Base-by-base conservation (phyloP, 768 basidiomycete species). In the Zangia roseola region DNA sequence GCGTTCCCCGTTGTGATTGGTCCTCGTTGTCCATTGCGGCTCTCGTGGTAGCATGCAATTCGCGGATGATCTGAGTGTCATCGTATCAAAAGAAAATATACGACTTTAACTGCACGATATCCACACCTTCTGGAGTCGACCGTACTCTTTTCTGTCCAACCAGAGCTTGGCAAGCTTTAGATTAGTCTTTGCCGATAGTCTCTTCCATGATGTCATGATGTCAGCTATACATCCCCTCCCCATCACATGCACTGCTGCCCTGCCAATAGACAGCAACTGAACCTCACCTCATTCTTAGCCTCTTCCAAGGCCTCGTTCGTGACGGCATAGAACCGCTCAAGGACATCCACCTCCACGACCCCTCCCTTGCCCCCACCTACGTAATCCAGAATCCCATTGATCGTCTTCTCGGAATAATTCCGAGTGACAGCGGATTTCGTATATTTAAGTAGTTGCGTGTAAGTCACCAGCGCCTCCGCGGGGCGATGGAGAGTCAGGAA, bases 311-410 rank as follows among this genome's bases (percentile, higher is more conserved):
- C 92, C 47, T 82, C 81, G 64, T 91, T 88, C 2, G 97, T 99
- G 1, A 79, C 90, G 60, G 95, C 89, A 69, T 99, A 99, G 74
- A 98, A 99, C 55, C 85, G 85, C 69, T 97, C 94, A 41, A 99
- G 75, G 9, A 94, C 81, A 50, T 89, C 88, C 10, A 97, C 88
- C 50, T 88, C 87, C 5, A 89, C 80, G 3, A 73, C 73, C 2
- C 86, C 89, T 17, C 87, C 84, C 66, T 88, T 88, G 41, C 86
- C 82, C 40, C 94, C 94, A 10, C 94, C 94, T 34, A 98, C 97
- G 58, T 98, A 98, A 68, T 99, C 97, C 56, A 99, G 75, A 55
- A 99, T 97, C 47, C 91, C 90, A 65, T 99, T 99, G 75, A 99
- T 99, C 16, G 91, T 88, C 76, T 98, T 99, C 69, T 99, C 97